A percentile compares a stretch with the other conserved stretches of the same genome.
Evolutionary conservation across 2,329 filamentous ascomycete species (phyloP).

Genomic region (Aureobasidium sp.): DNA sequence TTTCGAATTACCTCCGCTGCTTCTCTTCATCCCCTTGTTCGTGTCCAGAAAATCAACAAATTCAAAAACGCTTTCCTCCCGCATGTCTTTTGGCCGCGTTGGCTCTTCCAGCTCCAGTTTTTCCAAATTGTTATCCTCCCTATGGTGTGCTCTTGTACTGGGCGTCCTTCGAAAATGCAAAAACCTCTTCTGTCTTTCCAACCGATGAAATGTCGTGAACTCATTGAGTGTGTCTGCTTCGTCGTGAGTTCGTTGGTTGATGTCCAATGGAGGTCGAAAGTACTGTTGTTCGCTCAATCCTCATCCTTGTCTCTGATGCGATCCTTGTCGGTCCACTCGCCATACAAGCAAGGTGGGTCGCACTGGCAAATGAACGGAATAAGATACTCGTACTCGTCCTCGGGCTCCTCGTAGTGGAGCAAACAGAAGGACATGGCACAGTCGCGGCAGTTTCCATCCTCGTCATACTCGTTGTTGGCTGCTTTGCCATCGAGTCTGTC

Average conservation of each 20-base stretch:
- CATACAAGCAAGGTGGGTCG: not conserved
- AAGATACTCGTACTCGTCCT: not conserved
- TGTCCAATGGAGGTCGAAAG: not conserved
- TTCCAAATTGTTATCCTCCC: too few relatives aligned
- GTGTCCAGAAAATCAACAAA: too few relatives aligned
- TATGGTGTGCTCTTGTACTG: too few relatives aligned
- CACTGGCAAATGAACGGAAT: not conserved
- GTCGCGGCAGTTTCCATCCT: not conserved
- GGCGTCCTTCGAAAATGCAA: not conserved
- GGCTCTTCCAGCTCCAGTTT: too few relatives aligned
- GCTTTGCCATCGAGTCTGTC: not conserved
- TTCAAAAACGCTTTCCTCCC: too few relatives aligned
- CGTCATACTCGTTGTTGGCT: not conserved
- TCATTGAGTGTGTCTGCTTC: not conserved
- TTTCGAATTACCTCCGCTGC: too few relatives aligned
- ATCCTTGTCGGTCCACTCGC: not conserved
- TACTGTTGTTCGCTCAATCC: not conserved
- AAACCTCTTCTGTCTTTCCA: not conserved
- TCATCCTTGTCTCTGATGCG: not conserved
- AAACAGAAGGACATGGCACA: not conserved
- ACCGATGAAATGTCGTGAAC: not conserved
- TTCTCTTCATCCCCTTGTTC: too few relatives aligned
- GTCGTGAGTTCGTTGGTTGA: too few relatives aligned
- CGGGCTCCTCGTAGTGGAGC: not conserved
- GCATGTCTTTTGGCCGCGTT: too few relatives aligned